These are phyloP conservation scores for Starmerella lactis-condensi DNA, from an alignment of 805 yeast species.

Conservation along the genomic window DNA sequence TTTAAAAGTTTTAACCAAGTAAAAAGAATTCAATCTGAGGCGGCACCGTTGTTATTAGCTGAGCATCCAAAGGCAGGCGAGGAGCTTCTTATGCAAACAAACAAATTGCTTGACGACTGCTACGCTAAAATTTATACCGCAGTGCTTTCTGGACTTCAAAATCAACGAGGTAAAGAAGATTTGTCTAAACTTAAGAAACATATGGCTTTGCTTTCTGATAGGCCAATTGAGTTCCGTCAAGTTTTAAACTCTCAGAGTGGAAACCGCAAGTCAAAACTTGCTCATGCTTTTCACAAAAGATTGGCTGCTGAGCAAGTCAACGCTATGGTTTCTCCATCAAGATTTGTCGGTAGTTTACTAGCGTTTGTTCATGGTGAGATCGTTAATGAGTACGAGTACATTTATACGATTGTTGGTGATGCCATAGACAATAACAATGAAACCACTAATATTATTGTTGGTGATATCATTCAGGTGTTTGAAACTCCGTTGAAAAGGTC, in stretches of 20 bases:
- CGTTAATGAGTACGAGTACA: conserved; percentile 69
- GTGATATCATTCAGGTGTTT: background rate
- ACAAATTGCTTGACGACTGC: conserved; percentile 33
- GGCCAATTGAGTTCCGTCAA: conserved; percentile 31
- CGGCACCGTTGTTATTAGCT: conserved; percentile 46
- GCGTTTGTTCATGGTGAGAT: conserved; percentile 76
- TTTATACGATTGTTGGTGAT: conserved; percentile 40
- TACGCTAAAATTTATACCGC: conserved; percentile 35
- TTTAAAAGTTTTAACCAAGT: conserved; percentile 44
- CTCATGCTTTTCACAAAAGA: conserved; percentile 43
- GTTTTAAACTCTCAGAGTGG: conserved; percentile 47
- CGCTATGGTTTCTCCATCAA: conserved; percentile 50
- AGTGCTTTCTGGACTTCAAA: conserved; percentile 20
- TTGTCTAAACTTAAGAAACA: conserved; percentile 8
- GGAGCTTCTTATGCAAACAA: conserved; percentile 18
- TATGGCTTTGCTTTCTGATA: conserved; percentile 19
- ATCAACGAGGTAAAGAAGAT: background rate
- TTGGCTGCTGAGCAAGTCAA: conserved; percentile 18
- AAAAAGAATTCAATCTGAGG: conserved; percentile 43
- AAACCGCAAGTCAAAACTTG: conserved; percentile 44
- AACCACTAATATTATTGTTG: conserved; percentile 4
- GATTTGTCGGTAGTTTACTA: conserved; percentile 70
- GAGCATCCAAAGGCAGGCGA: conserved; percentile 32
- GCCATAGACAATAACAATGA: conserved; percentile 5
- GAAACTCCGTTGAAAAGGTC: background rate